Evolutionary conservation across 2,329 filamentous ascomycete species (phyloP).

Genomic region (Pyricularia pennisetigena): DNA sequence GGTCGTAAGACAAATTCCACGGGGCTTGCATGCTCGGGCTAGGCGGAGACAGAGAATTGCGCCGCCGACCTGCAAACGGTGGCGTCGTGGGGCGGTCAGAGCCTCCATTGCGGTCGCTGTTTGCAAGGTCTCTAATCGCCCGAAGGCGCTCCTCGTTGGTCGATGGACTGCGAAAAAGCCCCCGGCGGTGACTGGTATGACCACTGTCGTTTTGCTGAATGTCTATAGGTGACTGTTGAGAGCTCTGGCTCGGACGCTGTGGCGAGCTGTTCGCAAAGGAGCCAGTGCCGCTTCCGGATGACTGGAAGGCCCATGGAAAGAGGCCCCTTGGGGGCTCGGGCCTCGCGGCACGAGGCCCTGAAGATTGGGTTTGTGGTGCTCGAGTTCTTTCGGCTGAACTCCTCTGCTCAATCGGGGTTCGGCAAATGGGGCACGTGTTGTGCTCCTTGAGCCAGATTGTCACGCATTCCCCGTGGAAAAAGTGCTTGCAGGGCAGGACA

Average conservation of each 20-base stretch:
- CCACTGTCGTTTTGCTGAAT: not conserved
- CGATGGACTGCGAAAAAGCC: not conserved
- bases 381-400: slow-evolving; percentile 6
- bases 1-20: not conserved
- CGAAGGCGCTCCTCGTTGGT: not conserved
- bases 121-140: not conserved
- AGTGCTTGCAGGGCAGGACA: slow-evolving; percentile 78
- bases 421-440: slow-evolving; percentile 83
- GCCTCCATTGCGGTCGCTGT: not conserved
- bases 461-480: slow-evolving; percentile 83
- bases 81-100: not conserved
- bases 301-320: not conserved
- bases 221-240: not conserved
- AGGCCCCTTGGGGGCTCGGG: not conserved
- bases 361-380: slow-evolving; percentile 3
- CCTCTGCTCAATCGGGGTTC: slow-evolving; percentile 42
- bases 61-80: slow-evolving; percentile 5
- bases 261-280: not conserved
- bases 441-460: slow-evolving; percentile 79
- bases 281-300: not conserved
- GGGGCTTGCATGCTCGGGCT: not conserved
- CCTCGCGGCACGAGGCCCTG: not conserved
- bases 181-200: not conserved
- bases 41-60: slow-evolving; percentile 10
- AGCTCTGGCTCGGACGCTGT: not conserved